Evolutionary conservation across 202 grass and related monocot genomes (phyloP).

Genomic region (Miscanthus sacchariflorus): DNA sequence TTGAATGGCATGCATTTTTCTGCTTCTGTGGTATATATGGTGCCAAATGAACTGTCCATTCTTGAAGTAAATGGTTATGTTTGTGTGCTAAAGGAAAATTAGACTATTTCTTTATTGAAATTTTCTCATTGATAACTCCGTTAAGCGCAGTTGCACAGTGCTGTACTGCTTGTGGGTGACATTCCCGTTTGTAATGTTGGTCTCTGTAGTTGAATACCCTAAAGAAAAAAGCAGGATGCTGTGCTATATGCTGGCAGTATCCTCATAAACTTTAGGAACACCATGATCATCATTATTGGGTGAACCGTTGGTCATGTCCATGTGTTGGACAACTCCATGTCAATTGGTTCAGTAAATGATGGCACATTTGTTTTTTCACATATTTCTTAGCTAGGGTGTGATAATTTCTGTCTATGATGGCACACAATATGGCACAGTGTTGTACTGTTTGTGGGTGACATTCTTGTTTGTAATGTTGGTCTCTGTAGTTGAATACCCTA

Average conservation of each 20-base stretch:
- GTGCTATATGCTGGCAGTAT: slow-evolving; percentile 23
- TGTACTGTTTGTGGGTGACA: neutral
- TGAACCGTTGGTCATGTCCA: slow-evolving; percentile 9
- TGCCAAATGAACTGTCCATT: neutral
- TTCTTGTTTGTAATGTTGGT: neutral
- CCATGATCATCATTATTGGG: neutral
- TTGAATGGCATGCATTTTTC: neutral
- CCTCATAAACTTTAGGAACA: neutral
- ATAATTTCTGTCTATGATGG: neutral
- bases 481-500: neutral
- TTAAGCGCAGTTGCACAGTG: neutral
- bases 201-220: neutral
- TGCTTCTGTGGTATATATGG: neutral
- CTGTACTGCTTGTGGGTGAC: neutral
- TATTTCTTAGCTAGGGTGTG: neutral
- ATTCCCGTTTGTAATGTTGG: neutral
- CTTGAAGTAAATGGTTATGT: slow-evolving; percentile 4
- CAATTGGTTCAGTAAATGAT: slow-evolving; percentile 1
- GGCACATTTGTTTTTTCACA: neutral
- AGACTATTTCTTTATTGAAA: neutral
- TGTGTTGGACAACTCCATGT: slow-evolving; percentile 21
- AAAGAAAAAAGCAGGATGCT: slow-evolving; percentile 64
- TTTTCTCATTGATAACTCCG: neutral
- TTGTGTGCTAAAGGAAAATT: neutral
- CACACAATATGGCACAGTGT: neutral